phyloP scores from a whole-genome alignment of 768 basidiomycete species.

The Termitomyces sp. region DNA sequence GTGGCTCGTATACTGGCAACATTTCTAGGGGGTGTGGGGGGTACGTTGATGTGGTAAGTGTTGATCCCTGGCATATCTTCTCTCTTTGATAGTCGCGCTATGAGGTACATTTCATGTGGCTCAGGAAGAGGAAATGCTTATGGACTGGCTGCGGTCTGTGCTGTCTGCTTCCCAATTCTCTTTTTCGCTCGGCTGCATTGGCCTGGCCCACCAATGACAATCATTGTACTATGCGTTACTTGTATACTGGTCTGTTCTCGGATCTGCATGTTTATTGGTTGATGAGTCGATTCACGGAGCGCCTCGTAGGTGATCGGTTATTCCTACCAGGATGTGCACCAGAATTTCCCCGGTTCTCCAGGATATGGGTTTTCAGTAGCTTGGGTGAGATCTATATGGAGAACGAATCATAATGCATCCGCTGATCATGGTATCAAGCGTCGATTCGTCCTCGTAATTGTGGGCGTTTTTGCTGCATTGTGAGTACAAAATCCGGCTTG shows the following conservation, averaged over 20 bases:
- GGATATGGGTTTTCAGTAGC: conserved; percentile 64
- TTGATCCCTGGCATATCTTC: not conserved
- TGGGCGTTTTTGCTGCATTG: conserved; percentile 78
- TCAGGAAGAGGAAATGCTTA: conserved; percentile 55
- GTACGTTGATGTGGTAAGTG: conserved; percentile 62
- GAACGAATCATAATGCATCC: not conserved
- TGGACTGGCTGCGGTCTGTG: conserved; percentile 63
- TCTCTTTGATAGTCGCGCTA: not conserved
- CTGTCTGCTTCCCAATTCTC: conserved; percentile 68
- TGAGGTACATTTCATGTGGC: conserved; percentile 69
- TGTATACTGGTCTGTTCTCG: conserved; percentile 39
- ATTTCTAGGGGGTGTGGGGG: conserved; percentile 58
- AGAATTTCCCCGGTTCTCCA: conserved; percentile 40
- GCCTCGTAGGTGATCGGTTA: conserved; percentile 58
- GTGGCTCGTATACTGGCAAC: conserved; percentile 58
- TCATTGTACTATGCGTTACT: conserved; percentile 65
- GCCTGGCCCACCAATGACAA: conserved; percentile 69
- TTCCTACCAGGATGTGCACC: conserved; percentile 60
- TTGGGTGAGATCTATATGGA: conserved; percentile 43
- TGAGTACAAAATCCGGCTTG: conserved; percentile 22
- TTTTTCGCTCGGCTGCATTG: conserved; percentile 69
- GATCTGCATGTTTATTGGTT: not conserved
- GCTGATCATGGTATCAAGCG: conserved; percentile 27
- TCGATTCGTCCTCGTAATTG: conserved; percentile 64
- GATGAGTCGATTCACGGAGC: not conserved